Base-by-base conservation (phyloP, 768 basidiomycete species). In the Mycena latifolia region DNA sequence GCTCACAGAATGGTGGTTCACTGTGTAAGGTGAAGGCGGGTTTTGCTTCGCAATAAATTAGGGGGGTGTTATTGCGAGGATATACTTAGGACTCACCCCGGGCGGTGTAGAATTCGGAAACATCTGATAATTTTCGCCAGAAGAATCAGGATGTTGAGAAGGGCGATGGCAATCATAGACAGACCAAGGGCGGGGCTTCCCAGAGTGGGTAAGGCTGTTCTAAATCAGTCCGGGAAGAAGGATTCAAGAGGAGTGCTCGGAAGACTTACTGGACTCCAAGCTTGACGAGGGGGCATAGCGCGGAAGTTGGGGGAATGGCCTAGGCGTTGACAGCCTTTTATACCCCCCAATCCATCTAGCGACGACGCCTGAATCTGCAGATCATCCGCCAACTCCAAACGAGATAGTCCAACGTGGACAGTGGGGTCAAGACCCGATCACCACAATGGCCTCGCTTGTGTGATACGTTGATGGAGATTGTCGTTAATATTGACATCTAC, bases 91-190 rank as follows among this genome's bases (percentile, higher is more conserved):
- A 57, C 63, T 29, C 43, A 65, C 63, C 2, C 22, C 22, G 22
- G 48, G 33, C 12, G 50, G 25, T 25, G 50, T n/a, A n/a, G 63
- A 35, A 29, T 18, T 29, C 24, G 25, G 56, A 24, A 58, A 8
- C 8, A 28, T 50, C 61, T 63, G 24, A 27, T 35, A 63, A 55
- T 27, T 37, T 46, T 55, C 18, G 53, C 28, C 48, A 25, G 41
- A 47, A 27, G 29, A n/a, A 61, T 61, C 59, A 61, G 35, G n/a
- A n/a, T n/a, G 53, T 55, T 56, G 3, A 46, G 54, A 55, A 63
- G 18, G 20, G 2, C 47, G 46, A 47, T 48, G 28, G 17, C 5
- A 33, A 52, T 53, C 37, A 37, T 18, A 4, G 22, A 54, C 53
- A 15, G 18, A 55, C 61, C 20, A 25, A 22, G 22, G 35, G 6